Base-by-base conservation (phyloP, 768 basidiomycete genomes). In the Phaeolepiota aurea region DNA sequence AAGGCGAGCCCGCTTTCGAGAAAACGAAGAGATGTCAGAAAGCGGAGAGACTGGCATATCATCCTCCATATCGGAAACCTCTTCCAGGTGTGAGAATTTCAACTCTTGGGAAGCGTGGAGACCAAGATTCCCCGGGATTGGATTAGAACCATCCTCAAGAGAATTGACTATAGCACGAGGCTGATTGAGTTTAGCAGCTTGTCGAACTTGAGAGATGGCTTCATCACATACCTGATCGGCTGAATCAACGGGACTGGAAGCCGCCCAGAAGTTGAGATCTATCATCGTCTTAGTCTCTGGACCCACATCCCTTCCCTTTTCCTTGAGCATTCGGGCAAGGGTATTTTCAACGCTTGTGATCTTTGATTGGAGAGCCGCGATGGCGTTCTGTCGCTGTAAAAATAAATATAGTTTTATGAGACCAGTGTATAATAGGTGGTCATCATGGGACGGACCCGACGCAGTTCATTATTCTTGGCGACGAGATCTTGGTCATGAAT, bases 391-490 rank as follows among this genome's bases (percentile, higher is more conserved):
- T 42, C 72, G 68, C 77, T 79, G 44, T 3, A 41, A 33, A 7
- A 40, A 30, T 38, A 30, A 28, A 10, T 22, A 14, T 21, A 48
- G 19, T 49, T 37, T 14, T 32, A 35, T 43, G 40, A 40, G 40
- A 32, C 39, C 25, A 47, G 33, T 22, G 35, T 11, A 38, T 30
- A 38, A n/a, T n/a, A n/a, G n/a, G n/a, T n/a, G n/a, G n/a, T n/a
- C n/a, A n/a, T n/a, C 13, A 20, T 35, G 38, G 30, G 18, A 56
- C 63, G 32, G 45, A 77, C 77, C 45, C 69, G 63, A 44, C 69
- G 70, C 20, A 81, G 63, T 41, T 79, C 76, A 47, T 79, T 77
- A 38, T 63, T 63, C 52, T 78, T 78, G 18, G 61, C 64, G 20
- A 78, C 66, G 25, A 71, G 58, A 13, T 72, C 69, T 38, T 76